Evolutionary conservation across 345 rosid species (phyloP).

Genomic region (Lumnitzera littorea): DNA sequence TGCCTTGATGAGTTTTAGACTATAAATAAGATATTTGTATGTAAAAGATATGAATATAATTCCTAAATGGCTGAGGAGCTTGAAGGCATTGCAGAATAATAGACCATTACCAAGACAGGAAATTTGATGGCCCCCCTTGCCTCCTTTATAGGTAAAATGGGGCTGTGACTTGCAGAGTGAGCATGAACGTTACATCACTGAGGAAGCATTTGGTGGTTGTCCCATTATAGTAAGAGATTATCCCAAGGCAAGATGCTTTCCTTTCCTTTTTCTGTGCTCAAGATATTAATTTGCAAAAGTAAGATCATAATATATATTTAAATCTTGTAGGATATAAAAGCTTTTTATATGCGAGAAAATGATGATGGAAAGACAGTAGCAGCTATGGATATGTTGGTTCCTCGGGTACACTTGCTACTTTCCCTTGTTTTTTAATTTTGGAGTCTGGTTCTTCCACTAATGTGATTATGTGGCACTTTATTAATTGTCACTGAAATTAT

Average conservation of each 20-base stretch:
- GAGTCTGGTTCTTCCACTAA: not conserved
- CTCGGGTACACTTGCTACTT: constrained; percentile 53
- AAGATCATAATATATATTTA: constrained; percentile 7
- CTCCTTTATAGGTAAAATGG: constrained; percentile 70
- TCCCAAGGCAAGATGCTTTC: constrained; percentile 49
- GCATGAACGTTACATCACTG: constrained; percentile 97
- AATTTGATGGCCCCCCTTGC: constrained; percentile 3
- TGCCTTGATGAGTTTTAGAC: too few species aligned
- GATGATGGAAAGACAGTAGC: constrained; percentile 98
- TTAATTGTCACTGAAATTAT: too few species aligned
- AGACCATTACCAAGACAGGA: too few species aligned
- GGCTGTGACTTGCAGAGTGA: constrained; percentile 96
- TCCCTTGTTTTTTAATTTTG: not conserved
- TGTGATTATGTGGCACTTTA: too few species aligned
- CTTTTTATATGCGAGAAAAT: constrained; percentile 96
- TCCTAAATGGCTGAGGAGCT: too few species aligned
- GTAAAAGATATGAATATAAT: too few species aligned
- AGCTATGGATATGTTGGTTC: constrained; percentile 98
- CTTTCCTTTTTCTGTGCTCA: constrained; percentile 5
- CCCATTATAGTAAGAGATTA: constrained; percentile 94
- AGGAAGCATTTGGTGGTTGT: constrained; percentile 74
- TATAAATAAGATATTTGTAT: too few species aligned
- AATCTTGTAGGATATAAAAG: constrained; percentile 72
- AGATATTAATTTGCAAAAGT: not conserved
- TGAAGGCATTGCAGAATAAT: too few species aligned